These are phyloP conservation scores for Grosmannia penicillata DNA, from an alignment of 2,329 filamentous ascomycete species.

Conservation along the genomic window DNA sequence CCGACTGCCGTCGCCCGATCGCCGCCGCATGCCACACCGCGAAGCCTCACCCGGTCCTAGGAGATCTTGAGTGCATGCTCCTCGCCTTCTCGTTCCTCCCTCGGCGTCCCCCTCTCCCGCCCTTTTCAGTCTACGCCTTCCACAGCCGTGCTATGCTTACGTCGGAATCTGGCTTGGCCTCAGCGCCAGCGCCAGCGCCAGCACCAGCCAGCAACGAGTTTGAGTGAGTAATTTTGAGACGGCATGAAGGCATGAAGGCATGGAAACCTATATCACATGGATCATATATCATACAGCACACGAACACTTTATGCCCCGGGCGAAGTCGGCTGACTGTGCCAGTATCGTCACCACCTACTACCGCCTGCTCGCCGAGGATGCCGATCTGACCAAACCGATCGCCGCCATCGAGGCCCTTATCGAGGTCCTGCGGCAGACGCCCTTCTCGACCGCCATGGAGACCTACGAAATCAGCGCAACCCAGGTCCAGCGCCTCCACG, in stretches of 20 bases:
- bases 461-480: constrained; percentile 73
- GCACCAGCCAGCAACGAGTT: background rate
- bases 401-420: constrained; percentile 54
- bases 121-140: constrained; percentile 2
- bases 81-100: background rate
- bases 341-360: constrained; percentile 43
- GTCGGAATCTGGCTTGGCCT: background rate
- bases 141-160: background rate
- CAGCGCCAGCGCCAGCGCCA: background rate
- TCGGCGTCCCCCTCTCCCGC: constrained; percentile 1
- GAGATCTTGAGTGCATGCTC: constrained; percentile 3
- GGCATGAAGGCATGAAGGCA: background rate
- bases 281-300: too few species aligned
- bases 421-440: constrained; percentile 63
- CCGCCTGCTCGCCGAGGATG: constrained; percentile 45
- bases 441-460: constrained; percentile 80
- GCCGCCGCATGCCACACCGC: too few species aligned
- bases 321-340: too few species aligned
- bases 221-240: background rate
- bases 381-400: constrained; percentile 86
- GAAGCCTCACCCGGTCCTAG: background rate
- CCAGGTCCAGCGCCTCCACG: constrained; percentile 64
- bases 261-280: too few species aligned
- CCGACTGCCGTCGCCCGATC: too few species aligned
- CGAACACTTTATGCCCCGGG: too few species aligned